Conservation (phyloP, 2,329 filamentous ascomycete genomes). For the Alternaria novae-zelandiae region DNA sequence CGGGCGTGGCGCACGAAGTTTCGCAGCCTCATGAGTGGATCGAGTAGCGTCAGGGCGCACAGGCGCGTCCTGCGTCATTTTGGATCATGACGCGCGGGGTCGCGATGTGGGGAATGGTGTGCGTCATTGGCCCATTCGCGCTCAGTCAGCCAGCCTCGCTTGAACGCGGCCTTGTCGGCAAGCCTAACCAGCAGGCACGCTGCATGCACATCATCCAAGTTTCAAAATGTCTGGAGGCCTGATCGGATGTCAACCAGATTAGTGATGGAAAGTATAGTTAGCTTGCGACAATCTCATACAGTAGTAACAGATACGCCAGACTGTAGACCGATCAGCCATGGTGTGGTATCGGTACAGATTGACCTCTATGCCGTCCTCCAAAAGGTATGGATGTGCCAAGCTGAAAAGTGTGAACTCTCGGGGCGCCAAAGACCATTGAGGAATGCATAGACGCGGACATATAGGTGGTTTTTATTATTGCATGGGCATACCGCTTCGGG, state of each 20-base stretch:
- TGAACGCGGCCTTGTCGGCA: not conserved
- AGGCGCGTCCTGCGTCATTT: not conserved
- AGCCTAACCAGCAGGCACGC: not conserved
- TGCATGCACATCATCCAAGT: not conserved
- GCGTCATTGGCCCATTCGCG: not conserved
- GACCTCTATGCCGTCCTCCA: not conserved
- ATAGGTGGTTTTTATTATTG: not conserved
- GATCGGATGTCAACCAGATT: not conserved
- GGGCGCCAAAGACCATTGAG: not conserved
- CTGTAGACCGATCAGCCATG: not conserved
- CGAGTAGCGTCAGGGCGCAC: not conserved
- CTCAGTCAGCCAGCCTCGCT: not conserved
- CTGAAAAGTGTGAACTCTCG: not conserved
- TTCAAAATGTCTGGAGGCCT: not conserved
- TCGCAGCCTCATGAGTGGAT: constrained; percentile 24
- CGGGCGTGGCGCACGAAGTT: constrained; percentile 21
- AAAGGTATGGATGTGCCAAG: not conserved
- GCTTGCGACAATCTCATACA: not conserved
- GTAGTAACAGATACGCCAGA: not conserved
- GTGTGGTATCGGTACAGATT: not conserved
- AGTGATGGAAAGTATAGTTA: not conserved
- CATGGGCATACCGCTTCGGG: not conserved
- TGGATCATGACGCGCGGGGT: not conserved
- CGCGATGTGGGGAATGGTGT: not conserved
- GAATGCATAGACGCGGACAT: not conserved